Base-by-base conservation (phyloP, 176 grass and related monocot species). In the Oryza brachyantha region DNA sequence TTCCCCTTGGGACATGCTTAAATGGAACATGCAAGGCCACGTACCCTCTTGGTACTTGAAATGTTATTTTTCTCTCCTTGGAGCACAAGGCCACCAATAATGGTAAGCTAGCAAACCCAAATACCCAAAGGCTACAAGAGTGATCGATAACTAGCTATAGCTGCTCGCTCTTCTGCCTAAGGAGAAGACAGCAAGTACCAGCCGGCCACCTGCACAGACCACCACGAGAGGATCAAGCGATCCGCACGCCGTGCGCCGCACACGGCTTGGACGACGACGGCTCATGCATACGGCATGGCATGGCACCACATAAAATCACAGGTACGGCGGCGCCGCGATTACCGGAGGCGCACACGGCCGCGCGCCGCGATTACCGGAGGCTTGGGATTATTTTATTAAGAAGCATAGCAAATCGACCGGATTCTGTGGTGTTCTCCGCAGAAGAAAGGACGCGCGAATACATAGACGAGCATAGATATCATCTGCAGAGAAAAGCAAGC, bases 261-360 rank as follows among this genome's bases (percentile, higher is more conserved):
- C 28, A 29, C 40, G 40, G 12, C 40, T 46, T 17, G n/a, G n/a
- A n/a, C n/a, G 46, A 5, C 13, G 46, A 16, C 46, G 16, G 48
- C 7, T 52, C 48, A 21, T 38, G 86, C 48, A 83, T 73, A 57
- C 39, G 61, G 45, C 59, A 25, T 29, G 36, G 27, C 77, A 17
- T 29, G 36, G 27, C 77, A 17, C 43, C 61, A 81, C 87, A 85
- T 89, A 80, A 89, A 85, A 89, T 89, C 77, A 85, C 82, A 48
- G 58, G 72, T 85, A 89, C 82, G 71, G 54, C 13, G 39, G 50
- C 21, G 3, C 39, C 39, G 45, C 76, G 40, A 55, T 10, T 26
- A 40, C 61, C 70, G 45, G 52, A 19, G 46, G 60, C 43, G 14
- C 46, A 36, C 21, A 8, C 39, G 55, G 43, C 43, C 43, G 13